Base-by-base conservation (phyloP, 2,329 filamentous ascomycete species). In the Monosporascus sp. region DNA sequence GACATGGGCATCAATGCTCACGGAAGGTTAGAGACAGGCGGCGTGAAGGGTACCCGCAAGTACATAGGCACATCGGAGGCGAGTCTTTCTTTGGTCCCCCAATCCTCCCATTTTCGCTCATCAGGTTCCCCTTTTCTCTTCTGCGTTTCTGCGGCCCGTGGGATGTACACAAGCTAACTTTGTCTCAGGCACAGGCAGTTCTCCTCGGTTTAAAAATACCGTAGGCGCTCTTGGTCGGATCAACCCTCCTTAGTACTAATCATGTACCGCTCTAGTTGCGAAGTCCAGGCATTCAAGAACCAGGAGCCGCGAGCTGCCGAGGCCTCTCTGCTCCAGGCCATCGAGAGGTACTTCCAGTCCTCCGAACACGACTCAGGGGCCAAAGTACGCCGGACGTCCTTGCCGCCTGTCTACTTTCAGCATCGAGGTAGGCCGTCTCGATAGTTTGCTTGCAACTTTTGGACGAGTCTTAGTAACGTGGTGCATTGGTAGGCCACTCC, bases 61-160 rank as follows among this genome's bases (percentile, higher is more conserved):
- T 97, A 94, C 66, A 97, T 97, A 61, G 93, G 93, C 17, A 97
- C 93, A 1, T 86, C 90, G 8, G 93, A 97, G 77, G 89, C 90
- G 75, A 60, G 67, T 57, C 9, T 44, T 46, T 46, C n/a, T 3
- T 24, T 5, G 19, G 27, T 14, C 9, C 9, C 27, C 9, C 31
- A 5, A 34, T 14, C 14, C 31, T 14, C 31, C 9, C 19, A 41
- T 37, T 46, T 4, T 38, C 40, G 9, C 24, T 31, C 19, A 36
- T 4, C 31, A 34, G 3, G 11, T 5, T 5, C 31, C 31, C 31
- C 11, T 14, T 34, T 34, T 34, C 22, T n/a, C 22, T 43, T 8
- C 43, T 20, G 14, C 8, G 20, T 20, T n/a, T 47, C 16, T 36
- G 31, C 16, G 7, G 2, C 20, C 43, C 3, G 45, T 22, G 26